Evolutionary conservation across 2,329 filamentous ascomycete species (phyloP), one percentile per base, ranked within the genome.

Genomic region (Hymenoscyphus infarciens): DNA sequence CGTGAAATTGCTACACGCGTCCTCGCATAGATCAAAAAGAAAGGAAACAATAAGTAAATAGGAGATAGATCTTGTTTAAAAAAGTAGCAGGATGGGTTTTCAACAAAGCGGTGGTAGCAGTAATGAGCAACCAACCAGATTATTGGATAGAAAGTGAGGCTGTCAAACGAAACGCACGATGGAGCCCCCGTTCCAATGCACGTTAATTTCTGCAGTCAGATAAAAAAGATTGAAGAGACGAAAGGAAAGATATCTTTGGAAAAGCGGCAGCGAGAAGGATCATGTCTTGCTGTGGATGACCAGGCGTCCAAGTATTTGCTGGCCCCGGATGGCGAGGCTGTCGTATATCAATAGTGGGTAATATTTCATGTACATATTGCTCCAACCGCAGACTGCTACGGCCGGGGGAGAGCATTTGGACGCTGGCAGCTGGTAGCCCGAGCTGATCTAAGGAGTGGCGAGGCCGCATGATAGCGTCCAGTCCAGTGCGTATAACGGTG

Each of bases 111-210:
- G 42, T 49, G 42, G 42, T 49, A 49, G n/a, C 42, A 49, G 33
- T 35, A 35, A 49, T 22, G n/a, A 49, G 19, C 19, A 22, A 15
- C 42, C 42, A 49, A 49, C 42, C 42, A 49, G 42, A 22, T 49
- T 16, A 22, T 49, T 16, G 11, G 38, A 3, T 19, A 25, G 54
- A 55, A 60, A 64, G 65, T 67, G 62, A 67, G 65, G 65, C 65
- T 65, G 63, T 63, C 63, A 39, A 58, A 62, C 63, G 63, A 62
- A 54, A 49, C 42, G 42, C 19, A 49, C n/a, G 19, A 49, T 49
- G 42, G 19, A 49, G 19, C n/a, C 19, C 19, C 42, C 7, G 42
- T 49, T 45, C 16, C 42, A 45, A 45, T 45, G 42, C 42, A 45
- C 5, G 42, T 19, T 45, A 45, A 19, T n/a, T 19, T 49, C 42